Evolutionary conservation across 225 moss, liverwort and hornwort genomes (phyloP), one percentile per base, ranked within the genome.

Genomic region (Takakia lepidozioides): DNA sequence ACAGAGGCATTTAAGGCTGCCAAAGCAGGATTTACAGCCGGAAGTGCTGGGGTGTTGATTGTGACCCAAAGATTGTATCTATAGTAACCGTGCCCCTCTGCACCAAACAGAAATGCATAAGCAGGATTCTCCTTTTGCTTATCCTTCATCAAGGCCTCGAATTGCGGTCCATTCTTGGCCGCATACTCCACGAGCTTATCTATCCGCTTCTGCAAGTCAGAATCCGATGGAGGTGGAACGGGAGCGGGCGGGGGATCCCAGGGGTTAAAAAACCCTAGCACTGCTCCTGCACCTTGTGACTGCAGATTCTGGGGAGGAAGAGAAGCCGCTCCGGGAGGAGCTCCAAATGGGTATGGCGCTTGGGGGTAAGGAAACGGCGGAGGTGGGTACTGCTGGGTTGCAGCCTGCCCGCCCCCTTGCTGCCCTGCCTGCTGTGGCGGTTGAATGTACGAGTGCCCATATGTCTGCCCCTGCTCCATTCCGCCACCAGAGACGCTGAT

Each of bases 71-170:
- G 73, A 49, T 71, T 83, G 67, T 83, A 85, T 6, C 98, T 76
- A 56, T 98, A 98, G 39, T 98, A 98, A 40, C 75, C 85, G 58
- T 98, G 91, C 4, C 98, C 98, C 37, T 98, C 91, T 20, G 91
- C 73, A 51, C 98, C 98, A 37, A 98, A 98, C 25, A 98, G 66
- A 57, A 98, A 98, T 3, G 98, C 57, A 68, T 98, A 98, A 19
- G 87, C 48, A 13, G 83, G 87, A 64, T 91, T 98, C 11, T 98
- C 91, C 63, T 98, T 87, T 46, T 98, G 95, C 51, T 98, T 98
- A 17, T 98, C 91, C 75, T 98, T 98, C 95, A 98, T 98, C 73
- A 98, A 67, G 27, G 87, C 87, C 69, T 98, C 95, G 55, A 98
- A 98, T 58, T 87, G 95, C 40, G 95, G 95, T 41, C 95, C 95